phyloP scores from a whole-genome alignment of 2,329 filamentous ascomycete species.

The Xylaria arbuscula region DNA sequence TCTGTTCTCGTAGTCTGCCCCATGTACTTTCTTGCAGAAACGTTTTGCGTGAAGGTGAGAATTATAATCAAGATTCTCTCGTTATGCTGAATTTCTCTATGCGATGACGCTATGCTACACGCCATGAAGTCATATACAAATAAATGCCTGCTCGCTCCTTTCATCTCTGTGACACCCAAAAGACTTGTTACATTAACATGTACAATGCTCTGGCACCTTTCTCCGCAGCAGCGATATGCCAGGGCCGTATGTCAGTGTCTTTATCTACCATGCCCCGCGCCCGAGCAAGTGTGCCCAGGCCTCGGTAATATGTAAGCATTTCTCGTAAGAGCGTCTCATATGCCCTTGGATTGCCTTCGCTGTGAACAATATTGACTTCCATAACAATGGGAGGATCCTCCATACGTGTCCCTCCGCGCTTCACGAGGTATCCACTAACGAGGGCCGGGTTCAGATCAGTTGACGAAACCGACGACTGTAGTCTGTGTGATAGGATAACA shows the following conservation, averaged over 20 bases:
- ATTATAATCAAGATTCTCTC: conserved; percentile 16
- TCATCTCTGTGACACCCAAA: background rate
- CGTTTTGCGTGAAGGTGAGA: background rate
- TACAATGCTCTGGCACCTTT: conserved; percentile 75
- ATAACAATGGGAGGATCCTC: conserved; percentile 71
- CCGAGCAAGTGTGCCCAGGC: conserved; percentile 74
- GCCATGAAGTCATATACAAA: conserved; percentile 33
- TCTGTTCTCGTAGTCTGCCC: no score
- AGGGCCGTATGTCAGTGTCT: conserved; percentile 73
- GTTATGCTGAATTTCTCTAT: conserved; percentile 27
- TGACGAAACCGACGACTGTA: conserved; percentile 68
- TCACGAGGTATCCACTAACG: conserved; percentile 73
- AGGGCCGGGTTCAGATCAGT: conserved; percentile 68
- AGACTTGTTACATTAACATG: conserved; percentile 65
- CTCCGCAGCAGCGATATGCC: conserved; percentile 79
- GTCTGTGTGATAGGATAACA: conserved; percentile 73
- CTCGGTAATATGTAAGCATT: conserved; percentile 75
- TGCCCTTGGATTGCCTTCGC: conserved; percentile 62
- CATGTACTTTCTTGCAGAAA: no score
- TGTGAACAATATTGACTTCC: conserved; percentile 72
- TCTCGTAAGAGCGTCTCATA: conserved; percentile 76
- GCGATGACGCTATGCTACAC: conserved; percentile 27
- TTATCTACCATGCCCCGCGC: conserved; percentile 71
- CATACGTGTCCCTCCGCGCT: conserved; percentile 65
- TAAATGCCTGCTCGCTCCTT: conserved; percentile 16